Conservation (phyloP, 306 rosid genomes). For the Herpetospermum pedunculosum region DNA sequence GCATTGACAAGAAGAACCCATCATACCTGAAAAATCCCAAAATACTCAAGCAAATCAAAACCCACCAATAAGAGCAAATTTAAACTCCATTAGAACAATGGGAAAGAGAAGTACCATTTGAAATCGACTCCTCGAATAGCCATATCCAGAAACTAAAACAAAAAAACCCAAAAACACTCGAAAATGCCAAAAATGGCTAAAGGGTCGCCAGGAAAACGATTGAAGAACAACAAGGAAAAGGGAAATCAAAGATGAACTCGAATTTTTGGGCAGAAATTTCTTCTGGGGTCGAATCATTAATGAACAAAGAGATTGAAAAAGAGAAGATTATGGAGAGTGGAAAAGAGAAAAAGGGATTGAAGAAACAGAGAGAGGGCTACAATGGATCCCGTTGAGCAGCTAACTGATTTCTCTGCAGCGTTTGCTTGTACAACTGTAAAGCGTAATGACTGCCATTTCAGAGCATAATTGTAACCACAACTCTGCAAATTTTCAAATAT, state of each 20-base stretch:
- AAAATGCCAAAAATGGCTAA: conserved; percentile 13
- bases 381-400: conserved; percentile 1
- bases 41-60: not conserved
- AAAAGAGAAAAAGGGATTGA: not conserved
- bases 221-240: conserved; percentile 10
- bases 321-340: not conserved
- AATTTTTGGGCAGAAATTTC: not conserved
- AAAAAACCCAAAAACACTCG: conserved; percentile 17
- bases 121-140: conserved; percentile 89
- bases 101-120: conserved; percentile 57
- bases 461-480: conserved; percentile 9
- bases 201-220: conserved; percentile 18
- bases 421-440: conserved; percentile 13
- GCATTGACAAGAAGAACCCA: conserved; percentile 94
- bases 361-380: not conserved
- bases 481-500: conserved; percentile 4
- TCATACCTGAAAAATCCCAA: conserved; percentile 29
- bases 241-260: conserved; percentile 8
- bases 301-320: not conserved
- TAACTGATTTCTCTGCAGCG: conserved; percentile 4
- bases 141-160: conserved; percentile 25
- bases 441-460: conserved; percentile 10
- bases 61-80: not conserved
- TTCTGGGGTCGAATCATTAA: conserved; percentile 2
- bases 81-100: not conserved